phyloP scores from a whole-genome alignment of 305 asterid genomes.

The Rubia tinctorum region DNA sequence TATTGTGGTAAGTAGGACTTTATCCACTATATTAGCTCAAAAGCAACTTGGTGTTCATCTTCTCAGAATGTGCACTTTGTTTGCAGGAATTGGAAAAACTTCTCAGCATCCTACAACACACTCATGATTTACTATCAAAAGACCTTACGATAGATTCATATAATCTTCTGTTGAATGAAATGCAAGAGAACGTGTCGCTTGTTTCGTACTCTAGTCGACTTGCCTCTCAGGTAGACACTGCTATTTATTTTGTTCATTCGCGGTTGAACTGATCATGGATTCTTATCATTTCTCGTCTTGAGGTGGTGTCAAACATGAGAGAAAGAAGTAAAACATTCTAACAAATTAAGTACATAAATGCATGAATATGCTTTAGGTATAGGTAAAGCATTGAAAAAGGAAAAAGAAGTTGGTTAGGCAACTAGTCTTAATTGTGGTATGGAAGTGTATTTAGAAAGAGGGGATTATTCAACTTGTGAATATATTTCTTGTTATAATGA shows the following conservation, averaged over 20 bases:
- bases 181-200: conserved; percentile 96
- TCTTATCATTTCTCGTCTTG: not conserved
- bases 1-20: conserved; percentile 61
- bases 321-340: no score
- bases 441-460: not conserved
- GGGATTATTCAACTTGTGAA: not conserved
- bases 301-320: not conserved
- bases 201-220: conserved; percentile 97
- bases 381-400: no score
- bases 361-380: no score
- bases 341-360: no score
- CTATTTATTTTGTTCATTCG: not conserved
- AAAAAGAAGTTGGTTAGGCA: not conserved
- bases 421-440: not conserved
- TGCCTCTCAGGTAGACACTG: conserved; percentile 74
- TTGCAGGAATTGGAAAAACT: conserved; percentile 94
- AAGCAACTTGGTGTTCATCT: conserved; percentile 16
- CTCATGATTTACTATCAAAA: conserved; percentile 81
- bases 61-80: conserved; percentile 22
- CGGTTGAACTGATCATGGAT: not conserved
- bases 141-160: conserved; percentile 84
- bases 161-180: conserved; percentile 79
- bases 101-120: conserved; percentile 64
- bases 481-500: not conserved
- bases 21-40: conserved; percentile 7